Evolutionary conservation across 1,284 basidiomycete genomes (phyloP).

Genomic region (Microbotryum silenes-acaulis): DNA sequence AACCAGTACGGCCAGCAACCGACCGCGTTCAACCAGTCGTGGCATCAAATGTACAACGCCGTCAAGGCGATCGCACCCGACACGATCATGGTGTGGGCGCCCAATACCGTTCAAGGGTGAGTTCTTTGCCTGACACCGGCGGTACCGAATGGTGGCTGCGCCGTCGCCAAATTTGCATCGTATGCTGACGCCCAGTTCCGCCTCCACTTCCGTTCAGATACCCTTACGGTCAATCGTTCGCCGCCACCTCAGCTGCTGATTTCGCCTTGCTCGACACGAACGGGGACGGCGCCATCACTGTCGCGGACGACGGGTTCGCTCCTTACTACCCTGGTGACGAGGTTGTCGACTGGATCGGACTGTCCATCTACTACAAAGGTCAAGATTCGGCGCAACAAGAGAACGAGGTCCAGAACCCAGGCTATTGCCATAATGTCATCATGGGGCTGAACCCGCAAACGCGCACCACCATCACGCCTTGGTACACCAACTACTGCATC

Average conservation of each 20-base stretch:
- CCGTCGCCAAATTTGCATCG: neutral
- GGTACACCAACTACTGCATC: conserved; percentile 32
- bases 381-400: conserved; percentile 15
- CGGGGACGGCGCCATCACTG: conserved; percentile 29
- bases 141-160: neutral
- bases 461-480: conserved; percentile 17
- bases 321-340: conserved; percentile 39
- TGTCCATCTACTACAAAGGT: conserved; percentile 37
- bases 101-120: conserved; percentile 36
- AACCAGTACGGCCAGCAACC: conserved; percentile 37
- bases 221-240: conserved; percentile 31
- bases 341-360: conserved; percentile 38
- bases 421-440: conserved; percentile 32
- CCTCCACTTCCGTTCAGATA: conserved; percentile 20
- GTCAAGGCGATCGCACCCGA: conserved; percentile 35
- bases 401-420: conserved; percentile 25
- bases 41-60: conserved; percentile 33
- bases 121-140: neutral
- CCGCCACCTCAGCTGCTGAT: conserved; percentile 28
- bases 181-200: neutral
- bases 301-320: conserved; percentile 33
- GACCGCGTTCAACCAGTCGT: conserved; percentile 31
- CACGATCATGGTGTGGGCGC: conserved; percentile 39
- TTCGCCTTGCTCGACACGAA: conserved; percentile 36
- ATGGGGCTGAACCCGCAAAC: conserved; percentile 24